Evolutionary conservation across 2,329 filamentous ascomycete species (phyloP).

Genomic region (Alternaria novae-zelandiae): DNA sequence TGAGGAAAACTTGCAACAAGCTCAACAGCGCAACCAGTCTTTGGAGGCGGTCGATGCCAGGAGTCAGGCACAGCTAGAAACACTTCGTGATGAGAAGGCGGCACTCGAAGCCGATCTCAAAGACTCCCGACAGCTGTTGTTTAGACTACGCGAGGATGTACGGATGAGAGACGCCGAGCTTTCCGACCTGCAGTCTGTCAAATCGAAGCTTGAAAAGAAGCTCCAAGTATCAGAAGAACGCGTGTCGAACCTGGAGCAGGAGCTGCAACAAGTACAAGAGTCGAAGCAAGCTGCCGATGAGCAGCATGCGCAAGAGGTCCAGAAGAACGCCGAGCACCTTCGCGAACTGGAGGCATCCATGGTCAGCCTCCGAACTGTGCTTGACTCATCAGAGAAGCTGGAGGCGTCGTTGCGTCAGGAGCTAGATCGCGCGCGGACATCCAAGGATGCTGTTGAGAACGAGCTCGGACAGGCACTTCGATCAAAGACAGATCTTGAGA

Average conservation of each 20-base stretch:
- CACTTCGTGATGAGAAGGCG: conserved; percentile 24
- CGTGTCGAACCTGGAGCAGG: conserved; percentile 20
- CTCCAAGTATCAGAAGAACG: conserved; percentile 28
- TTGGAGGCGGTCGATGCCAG: conserved; percentile 25
- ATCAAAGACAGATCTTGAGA: conserved; percentile 18
- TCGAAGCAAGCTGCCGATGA: conserved; percentile 22
- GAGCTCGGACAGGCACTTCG: conserved; percentile 11
- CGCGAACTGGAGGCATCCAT: conserved; percentile 32
- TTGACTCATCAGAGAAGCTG: conserved; percentile 24
- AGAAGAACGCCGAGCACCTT: conserved; percentile 28
- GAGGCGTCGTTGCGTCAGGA: conserved; percentile 21
- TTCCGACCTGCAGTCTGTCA: conserved; percentile 27
- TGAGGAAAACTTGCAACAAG: conserved; percentile 27
- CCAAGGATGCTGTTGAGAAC: conserved; percentile 18
- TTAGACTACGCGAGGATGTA: conserved; percentile 28
- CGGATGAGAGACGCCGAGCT: conserved; percentile 31
- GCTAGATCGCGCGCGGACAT: conserved; percentile 14
- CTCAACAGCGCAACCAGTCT: conserved; percentile 25
- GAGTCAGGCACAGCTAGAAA: conserved; percentile 25
- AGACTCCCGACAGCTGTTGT: conserved; percentile 24
- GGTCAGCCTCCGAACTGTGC: conserved; percentile 16
- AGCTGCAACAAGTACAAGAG: conserved; percentile 24
- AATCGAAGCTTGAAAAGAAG: conserved; percentile 24
- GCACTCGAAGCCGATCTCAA: conserved; percentile 29
- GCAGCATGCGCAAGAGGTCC: conserved; percentile 15